Conservation (phyloP, 495 filamentous ascomycete genomes). For the Chaetomium cochliodes region DNA sequence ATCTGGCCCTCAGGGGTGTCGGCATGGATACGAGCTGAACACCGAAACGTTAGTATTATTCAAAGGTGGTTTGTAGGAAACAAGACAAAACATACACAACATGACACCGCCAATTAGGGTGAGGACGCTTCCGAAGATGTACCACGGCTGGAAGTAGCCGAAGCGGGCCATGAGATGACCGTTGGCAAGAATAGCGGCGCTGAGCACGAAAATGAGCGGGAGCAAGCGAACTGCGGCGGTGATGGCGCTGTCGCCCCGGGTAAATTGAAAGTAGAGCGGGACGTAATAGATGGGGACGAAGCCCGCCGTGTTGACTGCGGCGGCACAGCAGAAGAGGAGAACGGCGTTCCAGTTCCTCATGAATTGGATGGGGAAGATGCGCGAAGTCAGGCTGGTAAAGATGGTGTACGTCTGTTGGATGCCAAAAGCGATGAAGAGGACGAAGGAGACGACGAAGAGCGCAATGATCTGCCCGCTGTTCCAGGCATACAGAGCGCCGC, state of each 20-base stretch:
- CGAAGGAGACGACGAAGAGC: slow-evolving; percentile 49
- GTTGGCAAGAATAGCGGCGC: slow-evolving; percentile 46
- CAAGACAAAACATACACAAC: slow-evolving; percentile 31
- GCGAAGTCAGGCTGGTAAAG: slow-evolving; percentile 45
- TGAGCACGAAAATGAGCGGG: slow-evolving; percentile 54
- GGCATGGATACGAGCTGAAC: slow-evolving; percentile 30
- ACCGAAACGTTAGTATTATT: neutral
- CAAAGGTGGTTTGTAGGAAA: too few species aligned
- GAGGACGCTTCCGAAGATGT: slow-evolving; percentile 48
- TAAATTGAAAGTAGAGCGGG: slow-evolving; percentile 63
- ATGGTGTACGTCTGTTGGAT: slow-evolving; percentile 52
- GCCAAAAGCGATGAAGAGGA: slow-evolving; percentile 50
- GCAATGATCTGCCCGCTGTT: slow-evolving; percentile 51
- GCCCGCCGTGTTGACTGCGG: slow-evolving; percentile 36
- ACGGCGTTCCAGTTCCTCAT: slow-evolving; percentile 42
- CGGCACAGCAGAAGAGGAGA: slow-evolving; percentile 44
- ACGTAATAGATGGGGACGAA: slow-evolving; percentile 50
- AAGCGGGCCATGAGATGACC: slow-evolving; percentile 51
- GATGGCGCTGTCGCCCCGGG: slow-evolving; percentile 47
- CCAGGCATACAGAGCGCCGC: slow-evolving; percentile 56
- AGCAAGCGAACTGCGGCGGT: slow-evolving; percentile 56
- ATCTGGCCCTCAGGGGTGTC: slow-evolving; percentile 41
- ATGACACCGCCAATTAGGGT: slow-evolving; percentile 51
- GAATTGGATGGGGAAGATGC: slow-evolving; percentile 57
- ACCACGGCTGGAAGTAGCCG: slow-evolving; percentile 61